Base-by-base conservation (phyloP, 768 basidiomycete genomes). In the Imleria badia region DNA sequence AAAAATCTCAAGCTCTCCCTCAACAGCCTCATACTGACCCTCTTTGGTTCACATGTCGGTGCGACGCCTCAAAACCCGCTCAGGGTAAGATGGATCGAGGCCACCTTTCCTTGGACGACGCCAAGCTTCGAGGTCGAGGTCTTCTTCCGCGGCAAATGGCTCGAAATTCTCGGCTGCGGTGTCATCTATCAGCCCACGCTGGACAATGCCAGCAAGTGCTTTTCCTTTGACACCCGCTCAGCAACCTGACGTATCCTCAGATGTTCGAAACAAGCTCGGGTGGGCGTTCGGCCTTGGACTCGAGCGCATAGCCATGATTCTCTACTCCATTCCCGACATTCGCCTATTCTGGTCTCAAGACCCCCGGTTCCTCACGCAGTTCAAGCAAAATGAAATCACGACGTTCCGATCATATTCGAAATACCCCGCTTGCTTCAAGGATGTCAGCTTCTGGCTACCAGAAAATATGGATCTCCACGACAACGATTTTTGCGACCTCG, bases 101-200 rank as follows among this genome's bases (percentile, higher is more conserved):
- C 96, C 3, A 92, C 90, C 66, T 98, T 99, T 74, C 97, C 97
- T 2, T 99, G 96, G 79, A 99, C 97, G 51, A 89, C 86, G 55
- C 97, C 97, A 10, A 97, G 94, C 68, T 99, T 91, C 67, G 96
- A 99, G 67, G 95, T 99, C 39, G 97, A 99, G 69, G 94, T 98
- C 6, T 88, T 95, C 72, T 98, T 90, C 76, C 84, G 87, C 52
- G 97, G 94, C 1, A 89, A 95, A 71, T 99, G 97, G 97, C 76
- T 99, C 22, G 97, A 98, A 72, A 91, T 99, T 51, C 77, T 98
- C 7, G 97, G 97, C 0, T 94, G 83, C 55, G 97, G 97, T 2
- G 93, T 99, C 22, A 84, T 98, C 36, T 79, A 84, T 56, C 94
- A 98, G 68, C 85, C 87, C 26, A 97, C 95, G 0, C 73, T 99